phyloP scores from a whole-genome alignment of 345 rosid genomes.

The Corchorus olitorius region DNA sequence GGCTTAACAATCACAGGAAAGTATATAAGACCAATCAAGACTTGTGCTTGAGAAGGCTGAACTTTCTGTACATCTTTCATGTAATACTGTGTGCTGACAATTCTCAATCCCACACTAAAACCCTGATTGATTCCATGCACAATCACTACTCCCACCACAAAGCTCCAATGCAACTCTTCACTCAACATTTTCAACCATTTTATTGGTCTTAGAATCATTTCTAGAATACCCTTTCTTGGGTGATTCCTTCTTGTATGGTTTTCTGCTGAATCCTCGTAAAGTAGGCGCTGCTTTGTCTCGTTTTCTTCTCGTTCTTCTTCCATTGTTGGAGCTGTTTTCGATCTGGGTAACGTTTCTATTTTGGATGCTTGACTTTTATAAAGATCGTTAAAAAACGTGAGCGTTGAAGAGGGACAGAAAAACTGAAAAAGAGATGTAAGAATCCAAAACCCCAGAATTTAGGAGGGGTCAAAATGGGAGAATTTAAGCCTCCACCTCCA shows the following conservation, averaged over 20 bases:
- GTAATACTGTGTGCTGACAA: constrained; percentile 64
- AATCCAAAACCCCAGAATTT: too few species aligned
- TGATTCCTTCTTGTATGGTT: constrained; percentile 11
- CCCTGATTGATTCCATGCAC: constrained; percentile 74
- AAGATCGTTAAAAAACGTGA: too few species aligned
- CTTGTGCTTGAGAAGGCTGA: constrained; percentile 64
- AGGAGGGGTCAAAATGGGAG: too few species aligned
- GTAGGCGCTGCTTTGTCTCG: background rate
- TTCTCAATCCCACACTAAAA: constrained; percentile 50
- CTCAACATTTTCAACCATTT: constrained; percentile 56
- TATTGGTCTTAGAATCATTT: constrained; percentile 37
- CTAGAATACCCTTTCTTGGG: constrained; percentile 22
- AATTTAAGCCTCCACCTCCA: too few species aligned
- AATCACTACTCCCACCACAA: constrained; percentile 60
- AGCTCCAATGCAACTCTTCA: constrained; percentile 67
- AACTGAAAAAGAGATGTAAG: too few species aligned
- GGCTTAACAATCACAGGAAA: constrained; percentile 78
- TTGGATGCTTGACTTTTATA: background rate
- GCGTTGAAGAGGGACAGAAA: background rate
- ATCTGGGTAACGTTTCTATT: background rate
- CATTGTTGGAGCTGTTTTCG: background rate
- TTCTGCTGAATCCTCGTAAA: background rate
- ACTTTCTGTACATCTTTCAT: constrained; percentile 72
- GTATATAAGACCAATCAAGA: constrained; percentile 51
- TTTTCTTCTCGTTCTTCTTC: constrained; percentile 17